Percentiles rank a stretch among this genome's conserved stretches.
Conservation (phyloP, 2,329 filamentous ascomycete genomes). For the Stemphylium vesicarium region DNA sequence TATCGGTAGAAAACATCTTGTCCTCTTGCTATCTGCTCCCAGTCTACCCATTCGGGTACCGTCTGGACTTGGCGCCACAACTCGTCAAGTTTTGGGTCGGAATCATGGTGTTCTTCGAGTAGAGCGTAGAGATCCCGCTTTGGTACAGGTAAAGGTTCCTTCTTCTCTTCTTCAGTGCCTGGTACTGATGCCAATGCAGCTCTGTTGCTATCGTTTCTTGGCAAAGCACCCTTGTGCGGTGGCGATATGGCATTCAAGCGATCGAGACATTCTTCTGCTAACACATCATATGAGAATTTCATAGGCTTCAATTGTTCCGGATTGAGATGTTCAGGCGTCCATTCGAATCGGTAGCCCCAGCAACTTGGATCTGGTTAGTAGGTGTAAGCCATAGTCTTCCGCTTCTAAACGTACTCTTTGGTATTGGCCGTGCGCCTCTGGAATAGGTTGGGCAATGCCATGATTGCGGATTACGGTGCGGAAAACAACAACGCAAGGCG, state of each 20-base stretch:
- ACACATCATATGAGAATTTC: conserved; percentile 70
- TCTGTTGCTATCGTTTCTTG: conserved; percentile 47
- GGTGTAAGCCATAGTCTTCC: conserved; percentile 15
- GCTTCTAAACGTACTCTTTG: conserved; percentile 43
- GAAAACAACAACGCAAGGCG: background rate
- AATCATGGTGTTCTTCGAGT: conserved; percentile 63
- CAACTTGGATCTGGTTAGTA: conserved; percentile 42
- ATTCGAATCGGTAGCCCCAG: conserved; percentile 74
- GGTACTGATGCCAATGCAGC: conserved; percentile 32
- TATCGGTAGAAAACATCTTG: conserved; percentile 82
- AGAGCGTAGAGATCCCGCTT: conserved; percentile 68
- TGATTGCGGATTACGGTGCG: conserved; percentile 20
- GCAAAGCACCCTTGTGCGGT: conserved; percentile 48
- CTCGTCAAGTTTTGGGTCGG: conserved; percentile 61
- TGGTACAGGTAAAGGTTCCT: conserved; percentile 40
- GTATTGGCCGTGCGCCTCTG: conserved; percentile 52
- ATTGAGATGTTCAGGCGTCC: conserved; percentile 69
- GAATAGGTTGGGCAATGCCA: conserved; percentile 55
- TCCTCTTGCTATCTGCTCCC: conserved; percentile 74
- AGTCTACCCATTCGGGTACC: conserved; percentile 77
- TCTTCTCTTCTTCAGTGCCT: conserved; percentile 40
- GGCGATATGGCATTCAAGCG: conserved; percentile 67
- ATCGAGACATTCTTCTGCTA: conserved; percentile 71
- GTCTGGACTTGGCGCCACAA: conserved; percentile 73
- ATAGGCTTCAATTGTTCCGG: conserved; percentile 65